phyloP scores from a whole-genome alignment of 352 stramenopile species.

The Pythium inflatum region DNA sequence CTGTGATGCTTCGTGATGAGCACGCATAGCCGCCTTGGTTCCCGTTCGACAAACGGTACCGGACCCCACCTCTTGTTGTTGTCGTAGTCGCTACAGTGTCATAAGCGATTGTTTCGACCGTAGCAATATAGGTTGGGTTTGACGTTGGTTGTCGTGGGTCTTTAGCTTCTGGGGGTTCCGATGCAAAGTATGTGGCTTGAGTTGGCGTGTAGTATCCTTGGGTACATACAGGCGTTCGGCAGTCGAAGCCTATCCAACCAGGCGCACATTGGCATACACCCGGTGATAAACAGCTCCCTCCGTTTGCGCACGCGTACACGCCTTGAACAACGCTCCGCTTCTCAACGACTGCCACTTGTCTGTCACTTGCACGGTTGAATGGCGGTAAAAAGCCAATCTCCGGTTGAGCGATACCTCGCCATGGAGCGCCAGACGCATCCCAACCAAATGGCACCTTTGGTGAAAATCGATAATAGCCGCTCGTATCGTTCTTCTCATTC shows the following conservation, averaged over 20 bases:
- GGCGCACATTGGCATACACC: constrained; percentile 90
- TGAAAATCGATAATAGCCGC: constrained; percentile 83
- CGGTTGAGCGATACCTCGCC: constrained; percentile 59
- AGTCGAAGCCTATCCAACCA: constrained; percentile 97
- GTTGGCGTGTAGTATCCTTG: constrained; percentile 93
- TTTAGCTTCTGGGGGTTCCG: constrained; percentile 52
- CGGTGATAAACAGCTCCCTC: constrained; percentile 89
- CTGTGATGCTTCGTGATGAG: constrained; percentile 92
- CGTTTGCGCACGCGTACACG: constrained; percentile 95
- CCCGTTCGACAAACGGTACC: constrained; percentile 50
- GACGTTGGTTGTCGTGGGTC: constrained; percentile 57
- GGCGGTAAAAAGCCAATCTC: constrained; percentile 63
- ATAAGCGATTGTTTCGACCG: constrained; percentile 64
- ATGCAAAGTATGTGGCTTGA: constrained; percentile 79
- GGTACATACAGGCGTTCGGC: constrained; percentile 91
- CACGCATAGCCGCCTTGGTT: constrained; percentile 94
- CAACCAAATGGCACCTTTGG: constrained; percentile 82
- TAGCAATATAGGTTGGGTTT: constrained; percentile 63
- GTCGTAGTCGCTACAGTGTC: constrained; percentile 43
- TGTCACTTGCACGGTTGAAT: constrained; percentile 64
- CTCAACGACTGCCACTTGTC: constrained; percentile 92
- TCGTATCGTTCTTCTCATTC: constrained; percentile 72
- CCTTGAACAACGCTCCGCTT: constrained; percentile 88
- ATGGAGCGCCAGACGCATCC: constrained; percentile 64
- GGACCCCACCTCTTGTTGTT: constrained; percentile 44